A percentile compares a stretch with the other conserved stretches of the same genome.
Evolutionary conservation across 257 asterid species (phyloP).

Genomic region (Jacaranda copaia): DNA sequence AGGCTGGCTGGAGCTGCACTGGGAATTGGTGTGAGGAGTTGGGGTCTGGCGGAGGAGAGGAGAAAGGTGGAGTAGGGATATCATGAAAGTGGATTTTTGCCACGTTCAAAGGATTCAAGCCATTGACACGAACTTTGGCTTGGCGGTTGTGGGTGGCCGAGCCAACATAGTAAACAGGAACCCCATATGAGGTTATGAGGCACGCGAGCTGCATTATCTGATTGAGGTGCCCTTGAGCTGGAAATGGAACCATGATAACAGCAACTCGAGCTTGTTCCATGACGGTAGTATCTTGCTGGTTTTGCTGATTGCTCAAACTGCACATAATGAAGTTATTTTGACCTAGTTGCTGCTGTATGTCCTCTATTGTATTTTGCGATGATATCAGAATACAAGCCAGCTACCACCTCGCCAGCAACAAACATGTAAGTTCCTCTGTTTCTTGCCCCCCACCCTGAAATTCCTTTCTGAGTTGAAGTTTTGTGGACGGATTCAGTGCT

Average conservation of each 20-base stretch:
- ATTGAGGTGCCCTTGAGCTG: constrained; percentile 58
- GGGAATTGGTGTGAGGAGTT: constrained; percentile 42
- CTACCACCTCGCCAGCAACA: too few species aligned
- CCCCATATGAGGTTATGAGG: constrained; percentile 38
- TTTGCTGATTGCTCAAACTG: neutral
- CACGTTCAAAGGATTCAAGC: constrained; percentile 16
- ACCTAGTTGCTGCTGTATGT: too few species aligned
- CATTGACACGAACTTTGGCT: constrained; percentile 42
- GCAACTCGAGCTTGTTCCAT: constrained; percentile 30
- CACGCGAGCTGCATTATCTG: constrained; percentile 54
- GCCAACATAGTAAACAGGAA: constrained; percentile 50
- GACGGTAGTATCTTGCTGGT: neutral
- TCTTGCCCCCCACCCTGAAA: too few species aligned
- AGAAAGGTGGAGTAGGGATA: constrained; percentile 37
- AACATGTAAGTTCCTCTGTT: too few species aligned
- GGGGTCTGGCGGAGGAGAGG: constrained; percentile 46
- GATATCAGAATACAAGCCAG: too few species aligned
- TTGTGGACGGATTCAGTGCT: neutral
- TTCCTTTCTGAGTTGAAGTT: too few species aligned
- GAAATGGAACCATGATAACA: constrained; percentile 49
- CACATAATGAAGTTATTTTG: too few species aligned
- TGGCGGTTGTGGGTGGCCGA: constrained; percentile 43
- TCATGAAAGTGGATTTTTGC: constrained; percentile 42
- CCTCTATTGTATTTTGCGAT: too few species aligned
- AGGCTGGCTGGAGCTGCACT: constrained; percentile 40